Evolutionary conservation across 306 rosid genomes (phyloP).

Genomic region (Quercus berberidifolia): DNA sequence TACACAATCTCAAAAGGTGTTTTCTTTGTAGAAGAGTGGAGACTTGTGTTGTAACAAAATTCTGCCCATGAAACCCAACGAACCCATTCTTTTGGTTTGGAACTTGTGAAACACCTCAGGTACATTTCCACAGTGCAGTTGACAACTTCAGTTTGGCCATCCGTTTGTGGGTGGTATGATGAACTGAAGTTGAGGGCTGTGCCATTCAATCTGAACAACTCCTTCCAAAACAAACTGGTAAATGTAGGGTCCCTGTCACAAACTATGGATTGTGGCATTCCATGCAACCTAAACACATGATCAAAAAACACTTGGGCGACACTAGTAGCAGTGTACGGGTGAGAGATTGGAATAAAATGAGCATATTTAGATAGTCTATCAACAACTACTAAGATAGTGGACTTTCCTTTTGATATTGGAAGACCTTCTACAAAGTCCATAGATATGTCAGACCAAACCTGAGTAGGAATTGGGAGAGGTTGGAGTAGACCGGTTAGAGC

Average conservation of each 20-base stretch:
- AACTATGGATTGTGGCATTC: background rate
- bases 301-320: no score
- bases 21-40: background rate
- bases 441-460: background rate
- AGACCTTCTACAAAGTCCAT: background rate
- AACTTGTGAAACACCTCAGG: background rate
- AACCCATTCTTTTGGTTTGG: background rate
- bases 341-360: no score
- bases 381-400: no score
- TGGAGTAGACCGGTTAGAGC: background rate
- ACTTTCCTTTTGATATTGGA: background rate
- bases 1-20: conserved; percentile 1
- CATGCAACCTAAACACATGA: no score
- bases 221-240: background rate
- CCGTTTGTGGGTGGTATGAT: background rate
- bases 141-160: background rate
- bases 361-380: no score
- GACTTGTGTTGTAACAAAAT: background rate
- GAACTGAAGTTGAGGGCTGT: background rate
- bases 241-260: background rate
- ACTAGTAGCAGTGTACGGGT: no score
- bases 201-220: background rate
- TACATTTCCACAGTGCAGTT: background rate
- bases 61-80: background rate
- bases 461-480: background rate